Evolutionary conservation across 331 rosid genomes (phyloP).

Genomic region (Quercus lobata): DNA sequence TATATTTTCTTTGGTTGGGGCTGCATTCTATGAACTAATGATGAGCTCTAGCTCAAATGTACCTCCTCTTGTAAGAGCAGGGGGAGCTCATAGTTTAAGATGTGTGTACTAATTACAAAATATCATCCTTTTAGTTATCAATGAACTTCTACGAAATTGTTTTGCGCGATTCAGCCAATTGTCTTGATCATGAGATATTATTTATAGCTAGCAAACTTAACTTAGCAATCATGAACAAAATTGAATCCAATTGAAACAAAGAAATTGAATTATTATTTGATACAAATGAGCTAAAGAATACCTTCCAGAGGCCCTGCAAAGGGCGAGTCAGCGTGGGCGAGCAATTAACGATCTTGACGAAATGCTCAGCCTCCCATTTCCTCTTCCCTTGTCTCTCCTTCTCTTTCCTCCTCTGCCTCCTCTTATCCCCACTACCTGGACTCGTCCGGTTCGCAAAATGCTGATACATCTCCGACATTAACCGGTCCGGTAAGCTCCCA

Average conservation of each 20-base stretch:
- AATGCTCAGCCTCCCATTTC: conserved; percentile 91
- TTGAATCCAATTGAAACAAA: neutral
- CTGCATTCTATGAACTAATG: too few species aligned
- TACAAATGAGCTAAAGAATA: conserved; percentile 23
- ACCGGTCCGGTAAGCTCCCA: conserved; percentile 63
- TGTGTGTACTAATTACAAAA: too few species aligned
- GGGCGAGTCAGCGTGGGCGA: conserved; percentile 70
- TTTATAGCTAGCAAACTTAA: too few species aligned
- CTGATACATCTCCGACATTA: conserved; percentile 83
- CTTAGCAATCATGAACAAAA: too few species aligned
- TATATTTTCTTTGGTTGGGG: too few species aligned
- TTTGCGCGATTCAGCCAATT: too few species aligned
- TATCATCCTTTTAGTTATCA: too few species aligned
- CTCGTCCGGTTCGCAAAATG: conserved; percentile 77
- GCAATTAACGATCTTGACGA: conserved; percentile 83
- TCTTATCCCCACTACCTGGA: conserved; percentile 58
- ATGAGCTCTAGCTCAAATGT: too few species aligned
- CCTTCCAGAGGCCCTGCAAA: conserved; percentile 99
- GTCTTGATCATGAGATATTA: too few species aligned
- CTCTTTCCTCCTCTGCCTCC: conserved; percentile 78
- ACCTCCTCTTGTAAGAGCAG: too few species aligned
- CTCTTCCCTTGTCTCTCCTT: conserved; percentile 65
- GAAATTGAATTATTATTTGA: neutral
- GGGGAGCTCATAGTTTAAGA: too few species aligned
- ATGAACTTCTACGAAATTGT: too few species aligned